Conservation (phyloP, 768 basidiomycete genomes). For the Phaeotremella skinneri region DNA sequence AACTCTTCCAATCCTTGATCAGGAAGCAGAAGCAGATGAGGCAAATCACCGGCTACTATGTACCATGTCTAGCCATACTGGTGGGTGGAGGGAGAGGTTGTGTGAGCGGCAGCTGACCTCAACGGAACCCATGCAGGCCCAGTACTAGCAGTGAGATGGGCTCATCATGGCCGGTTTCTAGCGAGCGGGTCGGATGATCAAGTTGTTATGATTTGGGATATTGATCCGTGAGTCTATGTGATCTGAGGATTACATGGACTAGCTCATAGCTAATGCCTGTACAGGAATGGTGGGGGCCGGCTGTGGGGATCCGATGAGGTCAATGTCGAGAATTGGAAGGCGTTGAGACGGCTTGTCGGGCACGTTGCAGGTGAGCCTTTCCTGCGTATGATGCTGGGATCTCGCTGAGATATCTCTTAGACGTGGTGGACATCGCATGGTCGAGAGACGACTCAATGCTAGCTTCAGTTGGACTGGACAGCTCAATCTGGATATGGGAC, state of each 20-base stretch:
- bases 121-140: slow-evolving; percentile 58
- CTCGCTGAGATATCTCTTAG: slow-evolving; percentile 54
- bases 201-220: slow-evolving; percentile 94
- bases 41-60: slow-evolving; percentile 80
- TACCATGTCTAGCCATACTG: slow-evolving; percentile 89
- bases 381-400: background rate
- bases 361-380: slow-evolving; percentile 78
- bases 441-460: slow-evolving; percentile 86
- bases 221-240: slow-evolving; percentile 74
- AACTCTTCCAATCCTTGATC: slow-evolving; percentile 86
- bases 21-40: slow-evolving; percentile 62
- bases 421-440: slow-evolving; percentile 95
- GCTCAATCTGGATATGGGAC: slow-evolving; percentile 88
- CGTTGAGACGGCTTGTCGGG: slow-evolving; percentile 82
- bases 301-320: slow-evolving; percentile 94
- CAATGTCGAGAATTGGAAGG: slow-evolving; percentile 97
- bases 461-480: slow-evolving; percentile 91
- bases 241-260: background rate
- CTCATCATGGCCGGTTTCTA: slow-evolving; percentile 85
- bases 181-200: slow-evolving; percentile 96
- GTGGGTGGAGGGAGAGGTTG: slow-evolving; percentile 50
- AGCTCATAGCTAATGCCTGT: slow-evolving; percentile 12
- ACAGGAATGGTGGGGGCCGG: slow-evolving; percentile 73
- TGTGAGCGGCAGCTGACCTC: no score
- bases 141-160: slow-evolving; percentile 88